Conservation (phyloP, 179 eudicot species). For the Beta corolliflora region DNA sequence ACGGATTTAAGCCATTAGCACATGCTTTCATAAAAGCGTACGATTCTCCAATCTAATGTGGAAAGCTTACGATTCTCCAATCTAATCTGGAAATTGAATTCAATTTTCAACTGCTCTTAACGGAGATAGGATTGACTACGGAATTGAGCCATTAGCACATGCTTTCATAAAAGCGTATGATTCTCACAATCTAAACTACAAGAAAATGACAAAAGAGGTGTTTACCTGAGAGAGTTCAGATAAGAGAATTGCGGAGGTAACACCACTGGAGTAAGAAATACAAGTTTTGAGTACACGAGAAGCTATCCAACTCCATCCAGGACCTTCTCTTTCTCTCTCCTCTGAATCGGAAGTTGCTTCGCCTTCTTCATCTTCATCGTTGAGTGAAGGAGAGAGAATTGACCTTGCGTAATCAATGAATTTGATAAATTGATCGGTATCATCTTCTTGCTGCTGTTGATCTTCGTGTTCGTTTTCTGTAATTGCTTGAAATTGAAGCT, state of each 20-base stretch:
- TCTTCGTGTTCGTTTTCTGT: not conserved
- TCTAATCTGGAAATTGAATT: too few relatives aligned
- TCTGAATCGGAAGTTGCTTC: slow-evolving; percentile 28
- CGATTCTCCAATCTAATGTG: too few relatives aligned
- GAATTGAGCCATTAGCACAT: too few relatives aligned
- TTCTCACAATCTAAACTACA: too few relatives aligned
- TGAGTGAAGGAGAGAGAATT: slow-evolving; percentile 38
- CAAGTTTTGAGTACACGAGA: slow-evolving; percentile 80
- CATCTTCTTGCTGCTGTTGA: slow-evolving; percentile 17
- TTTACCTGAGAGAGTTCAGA: slow-evolving; percentile 82
- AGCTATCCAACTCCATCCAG: slow-evolving; percentile 89
- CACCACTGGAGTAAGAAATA: slow-evolving; percentile 81
- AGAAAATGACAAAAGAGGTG: not conserved
- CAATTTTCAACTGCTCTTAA: too few relatives aligned
- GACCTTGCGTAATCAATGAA: slow-evolving; percentile 75
- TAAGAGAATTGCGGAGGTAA: slow-evolving; percentile 89
- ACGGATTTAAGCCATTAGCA: too few relatives aligned
- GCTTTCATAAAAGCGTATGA: too few relatives aligned
- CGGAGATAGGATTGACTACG: too few relatives aligned
- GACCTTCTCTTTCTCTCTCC: slow-evolving; percentile 43
- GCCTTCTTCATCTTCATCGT: slow-evolving; percentile 27
- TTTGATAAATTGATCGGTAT: slow-evolving; percentile 53
- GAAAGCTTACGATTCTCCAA: too few relatives aligned
- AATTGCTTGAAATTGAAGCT: not conserved
- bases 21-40: too few relatives aligned